Evolutionary conservation across 306 rosid genomes (phyloP), one percentile per base, ranked within the genome.

Genomic region (Cicer yamashitae): DNA sequence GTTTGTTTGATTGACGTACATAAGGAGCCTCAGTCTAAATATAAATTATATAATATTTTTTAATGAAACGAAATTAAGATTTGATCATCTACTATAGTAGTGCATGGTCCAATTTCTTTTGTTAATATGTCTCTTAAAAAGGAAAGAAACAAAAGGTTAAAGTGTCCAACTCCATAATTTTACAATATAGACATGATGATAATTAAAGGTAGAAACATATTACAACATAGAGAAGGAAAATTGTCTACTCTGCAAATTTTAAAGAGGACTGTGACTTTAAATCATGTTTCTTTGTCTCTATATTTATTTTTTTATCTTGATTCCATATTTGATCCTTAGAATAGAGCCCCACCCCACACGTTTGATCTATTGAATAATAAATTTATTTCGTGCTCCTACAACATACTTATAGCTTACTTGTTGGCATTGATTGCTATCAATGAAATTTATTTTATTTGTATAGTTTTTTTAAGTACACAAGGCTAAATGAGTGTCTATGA

Each of bases 231-330:
- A 65, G 71, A 75, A 22, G 74, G 83, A 67, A 65, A 30, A 57
- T 71, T 85, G 82, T 84, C 83, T 82, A 78, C 57, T 60, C 41
- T 79, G 70, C 70, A 85, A 82, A 85, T 71, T 79, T 64, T 79
- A 79, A 85, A 82, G 82, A 58, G 62, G 50, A 75, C 69, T 85
- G 40, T 58, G 34, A 66, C 86, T 85, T 76, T 85, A 67, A 82
- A 67, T 75, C 79, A 44, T 82, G 86, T 85, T 82, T 85, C 84
- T 75, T 82, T 85, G 88, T 85, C 86, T 81, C 77, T 67, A 0
- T 38, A 72, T 68, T 79, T 66, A 56, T 39, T 69, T 74, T 65
- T 69, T 67, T 41, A n/a, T 67, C 82, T 84, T 77, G 69, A 67
- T 67, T 80, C 74, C 72, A 79, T 66, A 20, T 79, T 63, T 71